Base-by-base conservation (phyloP, 2,329 filamentous ascomycete species). In the Aspergillus hiratsukae region DNA sequence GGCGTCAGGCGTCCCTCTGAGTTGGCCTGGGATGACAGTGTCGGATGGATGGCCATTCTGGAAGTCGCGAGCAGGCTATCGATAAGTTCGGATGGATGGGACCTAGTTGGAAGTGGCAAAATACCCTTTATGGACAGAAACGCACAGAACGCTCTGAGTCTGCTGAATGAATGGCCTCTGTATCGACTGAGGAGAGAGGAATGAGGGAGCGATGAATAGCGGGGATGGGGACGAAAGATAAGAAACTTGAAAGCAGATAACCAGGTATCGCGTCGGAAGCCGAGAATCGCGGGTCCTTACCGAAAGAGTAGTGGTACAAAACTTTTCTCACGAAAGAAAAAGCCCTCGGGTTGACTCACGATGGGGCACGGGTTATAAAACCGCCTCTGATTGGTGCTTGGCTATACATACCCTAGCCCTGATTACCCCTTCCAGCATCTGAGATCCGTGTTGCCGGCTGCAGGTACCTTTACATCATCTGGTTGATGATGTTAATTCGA, bases 21-120 rank as follows among this genome's bases (percentile, higher is more conserved):
- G 17, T 61, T 52, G 23, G 59, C 58, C 50, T 66, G 61, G 23
- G 67, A 59, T 51, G 58, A 69, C 45, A 73, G 60, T 46, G 59
- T 69, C 10, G 76, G 75, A 62, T 76, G 73, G 54, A 78, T 76
- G 29, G 76, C 75, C 76, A 78, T 78, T 48, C n/a, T 61, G 46
- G 28, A 19, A 48, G 29, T 27, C 25, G 21, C 29, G 43, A 48
- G 31, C 17, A 29, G 31, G 29, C 10, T 17, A 31, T 23, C 10
- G 14, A 37, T 27, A 14, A n/a, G 27, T 40, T 41, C 28, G 51
- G 45, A 27, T 31, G 23, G 35, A 21, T 40, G 37, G 45, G 6
- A 21, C 21, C 14, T 37, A 37, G 25, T 37, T 37, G 14, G 14
- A 5, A 25, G 19, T 23, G 23, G n/a, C 43, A 23, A 46, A 25